Base-by-base conservation (phyloP, 192 early-diverging fungal species). In the Coemansia sp. region DNA sequence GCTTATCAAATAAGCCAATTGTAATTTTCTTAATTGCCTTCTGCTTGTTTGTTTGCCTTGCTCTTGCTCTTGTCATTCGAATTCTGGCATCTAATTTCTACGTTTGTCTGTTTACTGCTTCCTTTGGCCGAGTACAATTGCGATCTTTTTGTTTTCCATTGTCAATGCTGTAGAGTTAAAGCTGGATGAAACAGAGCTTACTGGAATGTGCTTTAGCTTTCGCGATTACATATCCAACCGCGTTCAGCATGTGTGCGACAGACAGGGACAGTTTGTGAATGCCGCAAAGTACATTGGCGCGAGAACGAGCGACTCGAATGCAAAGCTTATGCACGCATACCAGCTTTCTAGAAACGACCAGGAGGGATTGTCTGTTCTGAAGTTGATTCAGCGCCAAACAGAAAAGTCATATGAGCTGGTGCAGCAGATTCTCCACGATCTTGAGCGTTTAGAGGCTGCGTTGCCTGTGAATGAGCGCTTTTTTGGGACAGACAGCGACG, bases 361-460 rank as follows among this genome's bases (percentile, higher is more conserved):
- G 12, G 72, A 72, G 14, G 68, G 64, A 37, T 60, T 71, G 40
- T 57, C 76, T 5, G 76, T 72, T 25, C 40, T 83, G 53, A 71
- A 70, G 22, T 64, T 69, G 44, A 63, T 83, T 7, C 81, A 83
- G 67, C 67, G 76, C 11, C 81, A 83, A 48, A 67, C 81, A 1
- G 81, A 83, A 65, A 78, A 78, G 43, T 74, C 81, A 12, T 83
- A 83, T 48, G 81, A 83, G 69, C 45, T 83, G 59, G 57, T 83
- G 10, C 81, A 83, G 60, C 72, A 77, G 17, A 78, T 83, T 55
- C 41, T 83, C 37, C 76, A 71, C 32, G 81, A 83, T 37, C 63
- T 83, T 25, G 81, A 83, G 64, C 71, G 81, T 22, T 67, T 83
- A 16, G 81, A 83, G 25, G 68, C 75, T 6, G 61, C 57, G 10